A percentile compares a stretch with the other conserved stretches of the same genome.
Evolutionary conservation across 768 basidiomycete genomes (phyloP).

Genomic region (Mycena pura): DNA sequence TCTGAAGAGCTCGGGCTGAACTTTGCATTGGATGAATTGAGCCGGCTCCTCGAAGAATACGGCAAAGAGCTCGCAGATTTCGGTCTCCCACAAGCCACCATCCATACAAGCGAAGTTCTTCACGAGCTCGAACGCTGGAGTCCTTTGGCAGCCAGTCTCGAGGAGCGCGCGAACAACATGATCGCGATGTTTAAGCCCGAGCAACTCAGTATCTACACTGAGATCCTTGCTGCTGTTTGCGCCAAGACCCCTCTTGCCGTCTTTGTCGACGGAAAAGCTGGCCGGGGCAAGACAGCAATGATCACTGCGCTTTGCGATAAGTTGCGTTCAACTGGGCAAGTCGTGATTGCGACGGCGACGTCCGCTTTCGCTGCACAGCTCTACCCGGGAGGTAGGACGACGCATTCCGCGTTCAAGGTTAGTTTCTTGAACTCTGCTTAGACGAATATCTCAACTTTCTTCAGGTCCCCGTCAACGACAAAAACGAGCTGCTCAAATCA

Average conservation of each 20-base stretch:
- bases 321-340: slow-evolving; percentile 33
- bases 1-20: slow-evolving; percentile 23
- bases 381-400: too few species aligned
- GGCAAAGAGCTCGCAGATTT: slow-evolving; percentile 29
- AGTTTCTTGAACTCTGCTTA: too few species aligned
- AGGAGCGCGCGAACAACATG: slow-evolving; percentile 11
- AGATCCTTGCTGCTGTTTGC: slow-evolving; percentile 5
- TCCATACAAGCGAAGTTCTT: slow-evolving; percentile 31
- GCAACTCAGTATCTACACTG: slow-evolving; percentile 18
- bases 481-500: slow-evolving; percentile 38
- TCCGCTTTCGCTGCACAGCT: slow-evolving; percentile 47
- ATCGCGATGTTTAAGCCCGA: slow-evolving; percentile 5
- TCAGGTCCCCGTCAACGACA: slow-evolving; percentile 43
- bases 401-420: too few species aligned
- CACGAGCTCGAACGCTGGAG: slow-evolving; percentile 34
- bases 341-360: slow-evolving; percentile 44
- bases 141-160: neutral
- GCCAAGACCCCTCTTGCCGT: slow-evolving; percentile 22
- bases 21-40: neutral
- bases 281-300: slow-evolving; percentile 48
- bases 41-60: slow-evolving; percentile 17
- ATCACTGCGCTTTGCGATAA: slow-evolving; percentile 41
- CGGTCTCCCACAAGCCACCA: slow-evolving; percentile 36
- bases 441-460: too few species aligned
- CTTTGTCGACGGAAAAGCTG: slow-evolving; percentile 49